Base-by-base conservation (phyloP, 352 stramenopile species). In the Pythium rhizo-oryzae region DNA sequence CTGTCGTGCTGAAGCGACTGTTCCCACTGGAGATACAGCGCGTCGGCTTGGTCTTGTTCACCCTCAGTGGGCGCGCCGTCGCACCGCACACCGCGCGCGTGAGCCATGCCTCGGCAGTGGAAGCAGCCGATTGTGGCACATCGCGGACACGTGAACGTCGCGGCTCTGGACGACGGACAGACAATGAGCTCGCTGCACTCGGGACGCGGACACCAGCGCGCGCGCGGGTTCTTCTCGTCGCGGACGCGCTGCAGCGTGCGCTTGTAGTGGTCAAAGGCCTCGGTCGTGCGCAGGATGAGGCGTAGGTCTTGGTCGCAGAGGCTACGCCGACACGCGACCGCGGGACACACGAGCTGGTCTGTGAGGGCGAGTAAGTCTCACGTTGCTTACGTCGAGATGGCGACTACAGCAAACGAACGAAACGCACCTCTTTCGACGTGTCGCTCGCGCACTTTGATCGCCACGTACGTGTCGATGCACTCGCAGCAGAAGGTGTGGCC, bases 191-290 rank as follows among this genome's bases (percentile, higher is more conserved):
- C 78, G 8, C 80, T 77, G 56, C 84, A 92, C 3, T 72, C 71
- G 9, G 75, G 70, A 54, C 71, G 65, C 11, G 77, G 80, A 75
- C 81, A 91, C 81, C 83, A 91, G n/a, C 83, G 67, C 53, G 81
- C 83, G 64, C 71, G 84, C n/a, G 83, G 83, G 53, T 89, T 89
- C 61, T 85, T 85, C 60, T 91, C 81, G 41, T 89, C 81, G 25
- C 74, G 76, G 39, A 87, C 79, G 51, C 82, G 82, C 66, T 87
- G 64, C 24, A 81, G 44, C 21, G 80, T 74, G 9, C 30, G 52
- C 44, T 76, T 69, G 67, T 81, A 82, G 25, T 76, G 59, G 16
- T 53, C 23, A 0, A 72, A 67, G 21, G 66, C n/a, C 8, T 78
- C 59, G 0, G n/a, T 30, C 28, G 28, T 33, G 8, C 75, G 70